Evolutionary conservation across 345 rosid genomes (phyloP).

Genomic region (Ceriops tagal): DNA sequence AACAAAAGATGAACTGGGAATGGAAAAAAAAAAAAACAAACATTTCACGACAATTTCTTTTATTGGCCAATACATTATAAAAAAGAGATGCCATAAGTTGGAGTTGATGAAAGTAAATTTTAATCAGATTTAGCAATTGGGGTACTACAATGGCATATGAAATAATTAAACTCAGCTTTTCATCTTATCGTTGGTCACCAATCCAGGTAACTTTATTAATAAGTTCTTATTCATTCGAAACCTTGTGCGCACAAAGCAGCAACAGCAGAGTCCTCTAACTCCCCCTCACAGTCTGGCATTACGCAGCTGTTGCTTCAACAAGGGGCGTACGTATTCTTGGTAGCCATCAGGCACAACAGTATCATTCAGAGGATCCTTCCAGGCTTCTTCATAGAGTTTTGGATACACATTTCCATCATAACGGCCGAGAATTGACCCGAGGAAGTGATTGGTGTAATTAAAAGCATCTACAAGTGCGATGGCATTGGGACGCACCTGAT

Average conservation of each 20-base stretch:
- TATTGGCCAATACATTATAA: too few relatives aligned
- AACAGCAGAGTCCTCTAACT: not conserved
- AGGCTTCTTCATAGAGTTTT: conserved; percentile 75
- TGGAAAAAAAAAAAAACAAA: too few relatives aligned
- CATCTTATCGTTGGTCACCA: not conserved
- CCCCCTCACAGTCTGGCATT: conserved; percentile 63
- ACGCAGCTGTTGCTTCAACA: conserved; percentile 83
- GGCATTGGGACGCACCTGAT: conserved; percentile 89
- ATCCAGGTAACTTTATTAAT: conserved; percentile 1
- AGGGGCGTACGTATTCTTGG: conserved; percentile 71
- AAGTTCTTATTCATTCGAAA: conserved; percentile 1
- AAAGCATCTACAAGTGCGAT: conserved; percentile 86
- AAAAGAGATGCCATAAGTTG: too few relatives aligned
- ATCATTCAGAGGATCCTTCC: conserved; percentile 96
- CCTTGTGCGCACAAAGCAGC: not conserved
- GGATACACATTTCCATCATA: conserved; percentile 93
- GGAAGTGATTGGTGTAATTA: conserved; percentile 85
- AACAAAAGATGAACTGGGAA: too few relatives aligned
- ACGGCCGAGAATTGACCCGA: conserved; percentile 76
- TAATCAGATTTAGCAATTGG: too few relatives aligned
- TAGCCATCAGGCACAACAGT: conserved; percentile 93
- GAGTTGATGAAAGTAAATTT: too few relatives aligned
- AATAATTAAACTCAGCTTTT: not conserved
- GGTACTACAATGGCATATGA: too few relatives aligned
- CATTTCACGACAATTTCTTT: too few relatives aligned